Conservation (phyloP, 345 rosid genomes). For the Aquilaria yunnanensis region DNA sequence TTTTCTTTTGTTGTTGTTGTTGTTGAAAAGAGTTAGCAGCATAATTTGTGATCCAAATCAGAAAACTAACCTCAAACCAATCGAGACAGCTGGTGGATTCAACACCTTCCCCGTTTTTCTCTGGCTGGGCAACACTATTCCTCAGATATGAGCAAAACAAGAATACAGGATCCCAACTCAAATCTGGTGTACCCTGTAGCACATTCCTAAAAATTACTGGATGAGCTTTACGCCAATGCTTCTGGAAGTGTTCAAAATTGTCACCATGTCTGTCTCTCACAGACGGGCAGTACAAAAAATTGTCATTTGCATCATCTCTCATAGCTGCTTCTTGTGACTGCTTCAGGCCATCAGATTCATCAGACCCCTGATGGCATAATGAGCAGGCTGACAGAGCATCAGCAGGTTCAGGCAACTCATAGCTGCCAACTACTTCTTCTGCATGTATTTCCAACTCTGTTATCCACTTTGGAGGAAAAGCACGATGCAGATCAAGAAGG, state of each 20-base stretch:
- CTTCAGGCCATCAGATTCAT: slow-evolving; percentile 30
- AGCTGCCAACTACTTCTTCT: slow-evolving; percentile 83
- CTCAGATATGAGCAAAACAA: slow-evolving; percentile 84
- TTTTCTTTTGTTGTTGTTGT: too few relatives aligned
- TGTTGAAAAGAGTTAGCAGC: too few relatives aligned
- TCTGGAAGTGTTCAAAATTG: slow-evolving; percentile 86
- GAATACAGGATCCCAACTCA: slow-evolving; percentile 83
- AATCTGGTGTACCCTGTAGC: slow-evolving; percentile 39
- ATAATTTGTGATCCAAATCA: background rate
- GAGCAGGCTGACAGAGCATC: slow-evolving; percentile 57
- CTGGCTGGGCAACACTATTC: slow-evolving; percentile 36
- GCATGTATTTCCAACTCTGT: slow-evolving; percentile 74
- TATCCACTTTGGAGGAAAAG: slow-evolving; percentile 47
- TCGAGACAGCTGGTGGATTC: slow-evolving; percentile 40
- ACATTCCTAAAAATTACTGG: slow-evolving; percentile 77
- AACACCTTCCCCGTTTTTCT: slow-evolving; percentile 23
- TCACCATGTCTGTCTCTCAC: slow-evolving; percentile 43
- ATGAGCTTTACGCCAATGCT: slow-evolving; percentile 92
- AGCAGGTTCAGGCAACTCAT: slow-evolving; percentile 71
- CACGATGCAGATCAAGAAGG: slow-evolving; percentile 42
- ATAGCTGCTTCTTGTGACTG: slow-evolving; percentile 66
- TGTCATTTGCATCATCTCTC: slow-evolving; percentile 56
- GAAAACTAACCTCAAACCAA: slow-evolving; percentile 87
- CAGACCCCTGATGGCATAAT: slow-evolving; percentile 46
- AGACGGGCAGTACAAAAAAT: slow-evolving; percentile 61